Conservation (phyloP, 768 basidiomycete genomes). For the Lactifluus pinguis region DNA sequence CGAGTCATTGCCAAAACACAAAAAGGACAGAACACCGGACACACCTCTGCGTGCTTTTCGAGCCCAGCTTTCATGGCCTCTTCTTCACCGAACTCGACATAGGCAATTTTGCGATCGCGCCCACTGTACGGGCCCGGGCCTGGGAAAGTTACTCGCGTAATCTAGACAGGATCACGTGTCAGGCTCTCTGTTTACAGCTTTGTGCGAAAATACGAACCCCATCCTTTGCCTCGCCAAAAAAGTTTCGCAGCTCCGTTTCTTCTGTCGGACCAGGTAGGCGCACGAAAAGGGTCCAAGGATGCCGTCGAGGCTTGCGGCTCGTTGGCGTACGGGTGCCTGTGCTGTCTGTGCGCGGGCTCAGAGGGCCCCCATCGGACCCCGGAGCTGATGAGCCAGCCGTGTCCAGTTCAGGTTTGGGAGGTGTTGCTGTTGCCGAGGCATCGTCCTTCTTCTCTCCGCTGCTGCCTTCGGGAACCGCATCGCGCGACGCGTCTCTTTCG, state of each 20-base stretch:
- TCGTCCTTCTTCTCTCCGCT: slow-evolving; percentile 28
- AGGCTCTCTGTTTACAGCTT: slow-evolving; percentile 5
- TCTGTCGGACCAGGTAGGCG: slow-evolving; percentile 44
- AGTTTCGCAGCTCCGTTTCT: slow-evolving; percentile 64
- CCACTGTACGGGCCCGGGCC: slow-evolving; percentile 29
- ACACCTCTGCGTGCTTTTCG: slow-evolving; percentile 63
- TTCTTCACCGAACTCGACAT: slow-evolving; percentile 87
- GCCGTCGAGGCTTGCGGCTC: slow-evolving; percentile 48
- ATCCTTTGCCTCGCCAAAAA: slow-evolving; percentile 61
- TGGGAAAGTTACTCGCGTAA: slow-evolving; percentile 61
- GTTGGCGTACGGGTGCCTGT: slow-evolving; percentile 69
- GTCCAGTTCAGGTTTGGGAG: slow-evolving; percentile 22
- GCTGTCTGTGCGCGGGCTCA: slow-evolving; percentile 35
- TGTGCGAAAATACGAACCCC: slow-evolving; percentile 40
- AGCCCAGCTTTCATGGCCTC: slow-evolving; percentile 75
- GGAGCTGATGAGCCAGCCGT: slow-evolving; percentile 19
- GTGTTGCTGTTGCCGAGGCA: slow-evolving; percentile 26
- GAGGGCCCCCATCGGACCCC: slow-evolving; percentile 34
- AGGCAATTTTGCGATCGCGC: slow-evolving; percentile 55
- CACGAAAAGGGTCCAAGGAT: slow-evolving; percentile 85
- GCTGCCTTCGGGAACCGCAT: slow-evolving; percentile 4
- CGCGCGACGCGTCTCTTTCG: slow-evolving; percentile 29
- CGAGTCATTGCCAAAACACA: slow-evolving; percentile 10
- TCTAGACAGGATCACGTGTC: slow-evolving; percentile 32
- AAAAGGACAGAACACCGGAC: slow-evolving; percentile 18